Evolutionary conservation across 2,329 filamentous ascomycete species (phyloP), one percentile per base, ranked within the genome.

Genomic region (Aspergillus proliferans): DNA sequence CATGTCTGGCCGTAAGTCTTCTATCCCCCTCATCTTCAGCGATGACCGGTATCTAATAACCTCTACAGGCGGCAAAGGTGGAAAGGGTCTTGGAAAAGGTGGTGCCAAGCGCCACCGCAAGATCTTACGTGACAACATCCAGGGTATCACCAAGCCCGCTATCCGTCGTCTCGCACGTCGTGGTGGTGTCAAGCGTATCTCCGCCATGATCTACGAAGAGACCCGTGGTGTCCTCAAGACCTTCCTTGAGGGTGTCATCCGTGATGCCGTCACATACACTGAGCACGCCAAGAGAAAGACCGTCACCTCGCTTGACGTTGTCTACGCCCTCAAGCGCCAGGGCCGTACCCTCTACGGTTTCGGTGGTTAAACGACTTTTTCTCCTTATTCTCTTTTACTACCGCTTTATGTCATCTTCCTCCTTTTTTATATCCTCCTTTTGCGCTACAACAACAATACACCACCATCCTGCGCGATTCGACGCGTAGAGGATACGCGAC

Each of bases 101-200:
- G 91, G 91, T 75, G 92, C 92, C 77, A 97, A 96, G 87, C 91
- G 91, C 78, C 91, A 96, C 80, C 86, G 92, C 71, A 96, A 96
- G 88, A 96, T 96, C 81, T 83, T 96, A 76, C 89, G 91, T 78
- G 91, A 95, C 87, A 96, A 95, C 87, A 96, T 96, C 72, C 91
- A 96, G 81, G 91, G 91, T 79, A 96, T 96, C 72, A 96, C 91
- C 71, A 96, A 96, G 87, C 91, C 91, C 67, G 91, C 91, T 68
- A 96, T 96, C 77, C 87, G 91, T 69, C 91, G 91, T 94, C 90
- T 96, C 73, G 91, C 91, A 60, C 91, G 91, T 79, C 90, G 91
- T 93, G 91, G 91, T 76, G 91, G 91, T 91, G 91, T 96, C 83
- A 96, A 96, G 88, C 91, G 91, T 95, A 96, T 96, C 70, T 95